Evolutionary conservation across 129 eudicot species (phyloP).

Genomic region (Flaveria bidentis): DNA sequence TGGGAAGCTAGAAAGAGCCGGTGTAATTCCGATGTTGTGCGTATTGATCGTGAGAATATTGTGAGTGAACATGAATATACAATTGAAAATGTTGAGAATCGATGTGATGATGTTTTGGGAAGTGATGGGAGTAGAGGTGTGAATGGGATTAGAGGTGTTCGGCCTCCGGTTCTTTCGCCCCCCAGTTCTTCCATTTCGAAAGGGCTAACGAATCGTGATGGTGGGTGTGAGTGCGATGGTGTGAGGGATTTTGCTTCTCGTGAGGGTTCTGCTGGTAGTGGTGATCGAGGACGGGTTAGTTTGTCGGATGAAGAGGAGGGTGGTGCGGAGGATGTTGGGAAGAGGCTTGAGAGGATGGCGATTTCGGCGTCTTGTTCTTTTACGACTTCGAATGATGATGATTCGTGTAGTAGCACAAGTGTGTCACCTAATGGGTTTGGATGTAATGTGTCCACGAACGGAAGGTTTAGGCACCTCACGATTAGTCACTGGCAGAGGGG

Average conservation of each 20-base stretch:
- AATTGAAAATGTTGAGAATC: constrained; percentile 8
- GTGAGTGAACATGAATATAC: constrained; percentile 4
- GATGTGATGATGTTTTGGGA: constrained; percentile 19
- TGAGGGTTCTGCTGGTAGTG: constrained; percentile 24
- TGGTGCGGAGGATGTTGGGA: constrained; percentile 33
- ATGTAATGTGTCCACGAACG: constrained; percentile 58
- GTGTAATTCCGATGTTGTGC: constrained; percentile 39
- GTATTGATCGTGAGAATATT: constrained; percentile 12
- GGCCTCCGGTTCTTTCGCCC: constrained; percentile 73
- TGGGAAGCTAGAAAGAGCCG: constrained; percentile 62
- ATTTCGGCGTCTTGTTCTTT: constrained; percentile 57
- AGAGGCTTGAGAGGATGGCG: constrained; percentile 30
- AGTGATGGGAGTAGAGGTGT: constrained; percentile 26
- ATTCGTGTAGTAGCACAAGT: constrained; percentile 64
- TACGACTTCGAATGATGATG: constrained; percentile 70
- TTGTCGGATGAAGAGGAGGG: constrained; percentile 40
- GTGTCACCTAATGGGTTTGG: constrained; percentile 58
- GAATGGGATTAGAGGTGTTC: constrained; percentile 70
- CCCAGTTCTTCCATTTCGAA: constrained; percentile 46
- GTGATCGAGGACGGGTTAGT: constrained; percentile 19
- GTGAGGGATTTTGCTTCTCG: constrained; percentile 53
- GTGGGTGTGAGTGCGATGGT: constrained; percentile 64
- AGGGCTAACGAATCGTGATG: constrained; percentile 46
- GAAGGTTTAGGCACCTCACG: constrained; percentile 44
- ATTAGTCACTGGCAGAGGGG: constrained; percentile 76